Conservation (phyloP, 225 moss, liverwort and hornwort species). For the Climacium dendroides region DNA sequence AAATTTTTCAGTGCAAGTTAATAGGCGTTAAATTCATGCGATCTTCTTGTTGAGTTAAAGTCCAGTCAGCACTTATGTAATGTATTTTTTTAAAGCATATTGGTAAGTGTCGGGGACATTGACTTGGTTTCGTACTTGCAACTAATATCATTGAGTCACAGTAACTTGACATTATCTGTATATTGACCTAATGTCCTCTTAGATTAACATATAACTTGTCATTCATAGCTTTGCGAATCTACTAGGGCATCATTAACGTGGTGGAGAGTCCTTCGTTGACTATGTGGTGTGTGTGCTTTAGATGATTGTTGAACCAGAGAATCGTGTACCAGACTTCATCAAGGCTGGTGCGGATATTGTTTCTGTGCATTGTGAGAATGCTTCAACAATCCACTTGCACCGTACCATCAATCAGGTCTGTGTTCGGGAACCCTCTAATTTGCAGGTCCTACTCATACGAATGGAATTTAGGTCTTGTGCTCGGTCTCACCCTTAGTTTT, state of each 20-base stretch:
- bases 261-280: background rate
- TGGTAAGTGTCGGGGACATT: background rate
- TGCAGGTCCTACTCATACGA: background rate
- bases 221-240: background rate
- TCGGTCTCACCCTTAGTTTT: background rate
- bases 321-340: slow-evolving; percentile 77
- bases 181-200: too few relatives aligned
- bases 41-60: background rate
- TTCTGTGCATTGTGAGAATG: slow-evolving; percentile 80
- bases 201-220: too few relatives aligned
- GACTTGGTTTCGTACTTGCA: background rate
- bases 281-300: background rate
- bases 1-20: background rate
- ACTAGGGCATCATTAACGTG: background rate
- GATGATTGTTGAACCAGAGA: slow-evolving; percentile 99
- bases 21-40: background rate
- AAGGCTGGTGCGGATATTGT: slow-evolving; percentile 99
- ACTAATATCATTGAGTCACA: background rate
- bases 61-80: background rate
- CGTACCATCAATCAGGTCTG: slow-evolving; percentile 77
- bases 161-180: background rate
- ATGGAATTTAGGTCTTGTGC: background rate
- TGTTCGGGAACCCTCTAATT: background rate
- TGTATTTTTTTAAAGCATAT: background rate
- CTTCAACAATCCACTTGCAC: slow-evolving; percentile 92